These are phyloP conservation scores for Rhododendron henanense DNA, from an alignment of 148 eudicot genomes.

Conservation along the genomic window DNA sequence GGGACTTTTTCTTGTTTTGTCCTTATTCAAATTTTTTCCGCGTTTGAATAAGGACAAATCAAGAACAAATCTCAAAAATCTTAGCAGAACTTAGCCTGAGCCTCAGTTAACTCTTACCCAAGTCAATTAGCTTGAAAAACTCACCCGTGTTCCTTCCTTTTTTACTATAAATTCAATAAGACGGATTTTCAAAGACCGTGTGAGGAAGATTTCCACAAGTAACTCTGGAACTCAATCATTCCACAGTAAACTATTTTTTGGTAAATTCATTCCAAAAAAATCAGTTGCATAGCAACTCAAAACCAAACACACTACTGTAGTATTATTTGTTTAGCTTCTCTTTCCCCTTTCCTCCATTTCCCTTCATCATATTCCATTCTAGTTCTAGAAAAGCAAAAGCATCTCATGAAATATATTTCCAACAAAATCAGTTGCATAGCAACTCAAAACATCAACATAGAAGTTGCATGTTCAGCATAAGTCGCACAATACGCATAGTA, in stretches of 20 bases:
- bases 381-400: background rate
- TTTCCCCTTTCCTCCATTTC: too few relatives aligned
- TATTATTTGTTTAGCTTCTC: too few relatives aligned
- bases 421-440: background rate
- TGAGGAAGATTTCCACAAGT: background rate
- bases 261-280: background rate
- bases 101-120: background rate
- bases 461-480: background rate
- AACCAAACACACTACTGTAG: too few relatives aligned
- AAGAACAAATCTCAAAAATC: too few relatives aligned
- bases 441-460: background rate
- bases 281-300: too few relatives aligned
- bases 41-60: too few relatives aligned
- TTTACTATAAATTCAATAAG: background rate
- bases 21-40: too few relatives aligned
- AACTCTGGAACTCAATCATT: background rate
- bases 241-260: background rate
- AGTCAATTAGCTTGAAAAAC: background rate
- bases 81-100: too few relatives aligned
- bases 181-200: background rate
- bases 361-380: too few relatives aligned
- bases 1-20: too few relatives aligned
- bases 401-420: background rate
- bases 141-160: background rate
- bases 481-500: background rate